phyloP scores from a whole-genome alignment of 164 flowering plant species.

The Umbellularia californica region DNA sequence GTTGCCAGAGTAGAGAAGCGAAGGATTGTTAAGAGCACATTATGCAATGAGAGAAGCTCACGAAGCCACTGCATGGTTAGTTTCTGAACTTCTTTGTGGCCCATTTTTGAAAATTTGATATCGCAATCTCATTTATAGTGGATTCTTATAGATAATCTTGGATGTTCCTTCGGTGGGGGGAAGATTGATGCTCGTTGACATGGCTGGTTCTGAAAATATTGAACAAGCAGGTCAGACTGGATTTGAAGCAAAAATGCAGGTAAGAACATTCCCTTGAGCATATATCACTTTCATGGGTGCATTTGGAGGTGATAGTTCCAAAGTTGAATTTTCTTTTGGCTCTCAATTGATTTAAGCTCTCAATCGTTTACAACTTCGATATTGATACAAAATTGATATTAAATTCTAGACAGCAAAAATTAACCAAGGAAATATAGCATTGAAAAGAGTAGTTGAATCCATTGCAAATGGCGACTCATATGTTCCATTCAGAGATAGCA shows the following conservation, averaged over 20 bases:
- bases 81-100: not conserved
- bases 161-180: constrained; percentile 97
- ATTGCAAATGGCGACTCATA: constrained; percentile 98
- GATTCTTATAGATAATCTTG: constrained; percentile 58
- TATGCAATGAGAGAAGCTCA: constrained; percentile 91
- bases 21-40: constrained; percentile 84
- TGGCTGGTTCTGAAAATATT: constrained; percentile 99
- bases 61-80: constrained; percentile 97
- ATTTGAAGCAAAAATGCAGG: constrained; percentile 98
- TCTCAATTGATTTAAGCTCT: not conserved
- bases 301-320: not conserved
- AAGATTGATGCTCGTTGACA: constrained; percentile 93
- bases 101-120: not conserved
- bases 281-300: not conserved
- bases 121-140: not conserved
- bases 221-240: constrained; percentile 98
- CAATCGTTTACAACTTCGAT: not conserved
- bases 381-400: not conserved
- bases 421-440: constrained; percentile 90
- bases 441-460: constrained; percentile 96
- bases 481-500: constrained; percentile 97
- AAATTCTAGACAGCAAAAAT: constrained; percentile 82
- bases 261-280: constrained; percentile 10
- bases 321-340: not conserved
- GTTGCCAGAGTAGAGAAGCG: constrained; percentile 94